A percentile compares a stretch with the other conserved stretches of the same genome.
phyloP scores from a whole-genome alignment of 352 stramenopile species.

The Detonula confervacea region DNA sequence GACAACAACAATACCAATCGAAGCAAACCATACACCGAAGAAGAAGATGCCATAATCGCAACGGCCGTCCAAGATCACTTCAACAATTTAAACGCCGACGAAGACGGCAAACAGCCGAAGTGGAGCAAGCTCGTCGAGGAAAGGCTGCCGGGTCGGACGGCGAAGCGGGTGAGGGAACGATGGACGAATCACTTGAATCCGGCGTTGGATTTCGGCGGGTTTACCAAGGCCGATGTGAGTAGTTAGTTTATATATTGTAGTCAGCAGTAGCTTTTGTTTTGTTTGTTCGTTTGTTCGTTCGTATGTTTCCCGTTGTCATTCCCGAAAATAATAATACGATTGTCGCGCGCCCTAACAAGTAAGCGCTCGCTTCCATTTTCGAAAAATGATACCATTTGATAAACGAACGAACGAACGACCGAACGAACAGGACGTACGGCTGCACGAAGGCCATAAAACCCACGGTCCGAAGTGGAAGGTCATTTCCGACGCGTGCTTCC shows the following conservation, averaged over 20 bases:
- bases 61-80: background rate
- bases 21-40: background rate
- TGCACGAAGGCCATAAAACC: background rate
- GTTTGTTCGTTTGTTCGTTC: too few species aligned
- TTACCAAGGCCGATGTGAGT: too few species aligned
- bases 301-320: too few species aligned
- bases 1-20: too few species aligned
- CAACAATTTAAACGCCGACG: too few species aligned
- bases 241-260: too few species aligned
- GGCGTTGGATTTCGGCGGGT: slow-evolving; percentile 91
- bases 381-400: too few species aligned
- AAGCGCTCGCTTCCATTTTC: slow-evolving; percentile 92
- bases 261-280: too few species aligned
- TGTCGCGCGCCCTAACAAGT: too few species aligned
- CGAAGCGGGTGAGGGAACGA: slow-evolving; percentile 89
- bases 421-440: background rate
- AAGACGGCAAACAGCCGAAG: background rate
- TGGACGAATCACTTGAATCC: slow-evolving; percentile 92
- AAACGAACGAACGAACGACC: too few species aligned
- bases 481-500: background rate
- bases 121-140: background rate
- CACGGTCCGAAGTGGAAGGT: background rate
- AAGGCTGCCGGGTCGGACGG: background rate
- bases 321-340: too few species aligned
- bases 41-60: slow-evolving; percentile 8